A percentile compares a stretch with the other conserved stretches of the same genome.
These are phyloP conservation scores for Asterochloris erici DNA, from an alignment of 139 green algal species.

Conservation along the genomic window DNA sequence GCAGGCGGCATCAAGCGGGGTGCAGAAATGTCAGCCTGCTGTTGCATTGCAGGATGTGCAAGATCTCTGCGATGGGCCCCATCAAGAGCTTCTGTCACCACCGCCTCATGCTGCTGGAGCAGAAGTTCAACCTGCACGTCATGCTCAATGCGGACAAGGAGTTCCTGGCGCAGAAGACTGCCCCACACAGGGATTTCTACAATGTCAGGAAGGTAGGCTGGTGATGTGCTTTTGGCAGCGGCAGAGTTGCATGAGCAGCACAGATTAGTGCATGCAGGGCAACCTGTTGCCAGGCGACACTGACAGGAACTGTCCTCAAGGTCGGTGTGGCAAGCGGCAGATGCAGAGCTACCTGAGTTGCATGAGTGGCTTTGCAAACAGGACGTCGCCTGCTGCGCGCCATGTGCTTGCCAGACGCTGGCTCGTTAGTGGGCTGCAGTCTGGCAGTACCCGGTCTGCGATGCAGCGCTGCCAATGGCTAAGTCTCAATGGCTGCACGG, in stretches of 20 bases:
- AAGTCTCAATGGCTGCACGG: too few relatives aligned
- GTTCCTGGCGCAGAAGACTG: slow-evolving; percentile 94
- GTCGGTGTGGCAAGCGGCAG: too few relatives aligned
- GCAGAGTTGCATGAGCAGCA: background rate
- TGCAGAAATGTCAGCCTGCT: too few relatives aligned
- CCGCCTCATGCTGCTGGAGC: slow-evolving; percentile 95
- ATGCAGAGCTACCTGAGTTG: too few relatives aligned
- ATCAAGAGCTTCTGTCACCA: slow-evolving; percentile 93
- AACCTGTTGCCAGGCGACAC: too few relatives aligned
- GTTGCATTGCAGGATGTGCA: slow-evolving; percentile 42
- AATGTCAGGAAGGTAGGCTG: slow-evolving; percentile 93
- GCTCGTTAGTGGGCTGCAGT: too few relatives aligned
- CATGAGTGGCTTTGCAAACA: too few relatives aligned
- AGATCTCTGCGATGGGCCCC: slow-evolving; percentile 61
- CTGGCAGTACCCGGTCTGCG: too few relatives aligned
- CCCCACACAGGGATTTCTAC: slow-evolving; percentile 99
- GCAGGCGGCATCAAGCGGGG: background rate
- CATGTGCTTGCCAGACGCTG: background rate
- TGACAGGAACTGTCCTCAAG: background rate
- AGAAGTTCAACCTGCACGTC: slow-evolving; percentile 96
- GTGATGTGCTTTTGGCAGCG: background rate
- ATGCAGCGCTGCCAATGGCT: too few relatives aligned
- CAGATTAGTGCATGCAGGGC: too few relatives aligned
- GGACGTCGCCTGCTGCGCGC: too few relatives aligned
- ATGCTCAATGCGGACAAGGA: slow-evolving; percentile 99